These are phyloP conservation scores for Aplosporella prunicola DNA, from an alignment of 2,329 filamentous ascomycete species.

Conservation along the genomic window DNA sequence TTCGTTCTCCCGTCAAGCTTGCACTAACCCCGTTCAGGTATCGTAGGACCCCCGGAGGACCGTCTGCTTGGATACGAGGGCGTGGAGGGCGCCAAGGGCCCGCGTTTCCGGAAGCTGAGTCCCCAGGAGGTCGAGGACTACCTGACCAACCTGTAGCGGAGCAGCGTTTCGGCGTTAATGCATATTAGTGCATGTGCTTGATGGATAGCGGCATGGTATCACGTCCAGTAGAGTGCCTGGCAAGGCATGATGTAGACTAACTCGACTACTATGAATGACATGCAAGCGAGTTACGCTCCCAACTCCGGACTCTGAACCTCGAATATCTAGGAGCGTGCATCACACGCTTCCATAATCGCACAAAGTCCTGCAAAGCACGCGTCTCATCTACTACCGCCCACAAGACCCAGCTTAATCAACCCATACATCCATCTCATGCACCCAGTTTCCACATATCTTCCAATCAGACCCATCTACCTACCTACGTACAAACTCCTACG, in stretches of 20 bases:
- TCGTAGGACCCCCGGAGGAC: slow-evolving; percentile 88
- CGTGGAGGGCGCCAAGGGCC: slow-evolving; percentile 73
- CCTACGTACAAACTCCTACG: no score
- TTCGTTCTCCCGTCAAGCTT: slow-evolving; percentile 16
- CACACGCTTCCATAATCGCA: no score
- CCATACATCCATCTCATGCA: no score
- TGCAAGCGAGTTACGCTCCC: no score
- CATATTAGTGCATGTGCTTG: slow-evolving; percentile 9
- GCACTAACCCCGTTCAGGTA: slow-evolving; percentile 51
- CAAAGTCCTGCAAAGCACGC: no score
- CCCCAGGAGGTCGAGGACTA: slow-evolving; percentile 99
- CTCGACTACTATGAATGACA: slow-evolving; percentile 6
- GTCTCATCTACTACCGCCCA: no score
- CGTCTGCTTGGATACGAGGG: slow-evolving; percentile 87
- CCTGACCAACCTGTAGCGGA: slow-evolving; percentile 88
- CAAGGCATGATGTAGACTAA: slow-evolving; percentile 10
- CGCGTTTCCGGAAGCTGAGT: slow-evolving; percentile 86
- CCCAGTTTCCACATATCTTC: no score
- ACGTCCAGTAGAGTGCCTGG: slow-evolving; percentile 3
- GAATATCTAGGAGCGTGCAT: no score
- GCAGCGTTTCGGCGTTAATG: slow-evolving; percentile 2
- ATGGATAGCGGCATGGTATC: slow-evolving; percentile 7
- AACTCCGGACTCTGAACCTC: no score
- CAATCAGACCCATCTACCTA: no score
- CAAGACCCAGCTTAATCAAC: no score